phyloP scores from a whole-genome alignment of 495 filamentous ascomycete genomes.

The Penicillium manginii region DNA sequence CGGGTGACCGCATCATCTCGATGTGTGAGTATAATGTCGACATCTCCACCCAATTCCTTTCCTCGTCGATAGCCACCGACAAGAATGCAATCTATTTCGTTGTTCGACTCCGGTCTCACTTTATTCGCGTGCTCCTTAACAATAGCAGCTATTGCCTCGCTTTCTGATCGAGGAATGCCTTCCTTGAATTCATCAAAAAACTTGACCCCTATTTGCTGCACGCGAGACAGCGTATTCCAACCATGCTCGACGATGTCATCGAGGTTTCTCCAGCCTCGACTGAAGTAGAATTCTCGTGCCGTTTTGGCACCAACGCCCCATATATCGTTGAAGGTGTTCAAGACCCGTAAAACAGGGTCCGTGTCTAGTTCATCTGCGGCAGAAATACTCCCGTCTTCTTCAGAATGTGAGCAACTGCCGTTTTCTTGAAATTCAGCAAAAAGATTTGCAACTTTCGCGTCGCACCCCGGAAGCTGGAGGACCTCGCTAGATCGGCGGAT shows the following conservation, averaged over 20 bases:
- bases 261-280: conserved; percentile 71
- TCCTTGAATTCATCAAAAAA: conserved; percentile 85
- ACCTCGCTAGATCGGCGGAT: conserved; percentile 64
- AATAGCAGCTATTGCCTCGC: conserved; percentile 65
- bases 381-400: conserved; percentile 54
- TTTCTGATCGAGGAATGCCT: conserved; percentile 73
- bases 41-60: conserved; percentile 73
- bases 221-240: conserved; percentile 73
- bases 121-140: conserved; percentile 66
- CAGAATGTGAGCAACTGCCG: conserved; percentile 30
- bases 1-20: conserved; percentile 67
- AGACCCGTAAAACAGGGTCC: conserved; percentile 62
- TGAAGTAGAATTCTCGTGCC: conserved; percentile 81
- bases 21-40: conserved; percentile 85
- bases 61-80: conserved; percentile 88
- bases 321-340: conserved; percentile 76
- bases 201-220: conserved; percentile 95
- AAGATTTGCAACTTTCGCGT: conserved; percentile 75
- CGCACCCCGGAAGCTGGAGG: conserved; percentile 75
- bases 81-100: conserved; percentile 69
- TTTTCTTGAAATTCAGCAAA: conserved; percentile 72
- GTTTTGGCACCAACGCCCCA: conserved; percentile 89
- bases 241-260: conserved; percentile 87
- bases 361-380: conserved; percentile 67
- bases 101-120: conserved; percentile 37